These are phyloP conservation scores for Cystofilobasidium macerans DNA, from an alignment of 768 basidiomycete genomes.

Conservation along the genomic window DNA sequence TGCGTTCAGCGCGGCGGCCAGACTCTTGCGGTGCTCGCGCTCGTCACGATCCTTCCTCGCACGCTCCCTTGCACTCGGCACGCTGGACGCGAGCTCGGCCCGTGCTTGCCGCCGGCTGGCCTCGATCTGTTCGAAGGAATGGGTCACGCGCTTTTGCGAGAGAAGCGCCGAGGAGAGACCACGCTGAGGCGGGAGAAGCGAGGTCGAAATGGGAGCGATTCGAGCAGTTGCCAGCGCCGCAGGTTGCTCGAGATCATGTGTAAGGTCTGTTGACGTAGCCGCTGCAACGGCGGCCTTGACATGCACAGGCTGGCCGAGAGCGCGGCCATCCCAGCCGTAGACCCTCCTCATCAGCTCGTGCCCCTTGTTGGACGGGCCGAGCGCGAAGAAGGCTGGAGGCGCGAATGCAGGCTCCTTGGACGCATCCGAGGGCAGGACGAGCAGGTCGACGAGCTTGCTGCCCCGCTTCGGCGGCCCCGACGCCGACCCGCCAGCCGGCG, in stretches of 20 bases:
- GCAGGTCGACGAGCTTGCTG: not conserved
- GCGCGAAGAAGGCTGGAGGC: conserved; percentile 5
- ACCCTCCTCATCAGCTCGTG: not conserved
- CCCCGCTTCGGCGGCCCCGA: not conserved
- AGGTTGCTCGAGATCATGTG: not conserved
- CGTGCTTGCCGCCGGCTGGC: not conserved
- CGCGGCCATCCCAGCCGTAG: not conserved
- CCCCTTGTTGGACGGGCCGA: not conserved
- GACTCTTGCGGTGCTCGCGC: not conserved
- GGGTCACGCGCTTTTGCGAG: not conserved
- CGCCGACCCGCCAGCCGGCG: no score
- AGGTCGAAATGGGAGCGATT: not conserved
- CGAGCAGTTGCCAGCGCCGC: not conserved
- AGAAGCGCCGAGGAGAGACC: not conserved
- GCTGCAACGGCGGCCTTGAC: no score
- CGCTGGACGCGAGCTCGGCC: not conserved
- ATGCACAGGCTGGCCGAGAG: not conserved
- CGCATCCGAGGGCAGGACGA: not conserved
- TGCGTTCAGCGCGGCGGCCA: not conserved
- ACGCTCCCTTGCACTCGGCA: not conserved
- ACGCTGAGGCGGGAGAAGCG: not conserved
- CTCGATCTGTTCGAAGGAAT: not conserved
- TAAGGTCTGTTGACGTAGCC: not conserved
- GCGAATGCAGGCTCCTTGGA: not conserved
- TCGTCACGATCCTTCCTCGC: not conserved